A percentile compares a stretch with the other conserved stretches of the same genome.
phyloP scores from a whole-genome alignment of 768 basidiomycete species.

The Lenzites betulinus region DNA sequence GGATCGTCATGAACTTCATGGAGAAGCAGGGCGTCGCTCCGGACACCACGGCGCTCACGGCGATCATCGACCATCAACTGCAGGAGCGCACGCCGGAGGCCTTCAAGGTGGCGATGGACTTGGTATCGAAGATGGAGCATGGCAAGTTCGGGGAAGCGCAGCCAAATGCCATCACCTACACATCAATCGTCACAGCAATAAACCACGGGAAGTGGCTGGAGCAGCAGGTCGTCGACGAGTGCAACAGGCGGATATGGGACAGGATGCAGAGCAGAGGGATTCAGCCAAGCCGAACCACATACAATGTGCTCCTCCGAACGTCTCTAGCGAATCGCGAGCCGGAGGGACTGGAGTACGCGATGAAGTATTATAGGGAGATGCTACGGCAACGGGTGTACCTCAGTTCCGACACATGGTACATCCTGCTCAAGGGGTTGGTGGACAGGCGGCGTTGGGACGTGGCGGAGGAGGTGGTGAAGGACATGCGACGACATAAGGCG shows the following conservation, averaged over 20 bases:
- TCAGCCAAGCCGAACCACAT: slow-evolving; percentile 61
- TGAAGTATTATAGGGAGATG: slow-evolving; percentile 67
- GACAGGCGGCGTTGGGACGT: slow-evolving; percentile 58
- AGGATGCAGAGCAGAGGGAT: slow-evolving; percentile 62
- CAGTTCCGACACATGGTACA: slow-evolving; percentile 72
- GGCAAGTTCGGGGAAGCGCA: slow-evolving; percentile 38
- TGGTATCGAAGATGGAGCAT: slow-evolving; percentile 77
- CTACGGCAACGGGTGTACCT: slow-evolving; percentile 45
- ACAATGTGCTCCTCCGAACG: slow-evolving; percentile 76
- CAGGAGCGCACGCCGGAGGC: slow-evolving; percentile 53
- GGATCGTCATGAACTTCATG: slow-evolving; percentile 73
- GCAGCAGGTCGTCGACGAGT: slow-evolving; percentile 45
- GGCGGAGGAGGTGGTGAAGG: slow-evolving; percentile 59
- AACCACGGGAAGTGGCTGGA: slow-evolving; percentile 59
- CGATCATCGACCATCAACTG: slow-evolving; percentile 78
- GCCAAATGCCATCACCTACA: slow-evolving; percentile 86
- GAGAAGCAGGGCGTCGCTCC: slow-evolving; percentile 68
- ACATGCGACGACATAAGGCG: slow-evolving; percentile 44
- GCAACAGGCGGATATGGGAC: slow-evolving; percentile 50
- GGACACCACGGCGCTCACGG: slow-evolving; percentile 74
- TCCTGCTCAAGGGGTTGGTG: slow-evolving; percentile 68
- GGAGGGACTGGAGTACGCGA: slow-evolving; percentile 54
- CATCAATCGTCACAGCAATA: slow-evolving; percentile 72
- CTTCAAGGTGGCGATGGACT: slow-evolving; percentile 62
- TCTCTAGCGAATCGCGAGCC: slow-evolving; percentile 54